Base-by-base conservation (phyloP, 2,329 filamentous ascomycete species). In the Colletotrichum destructivum region DNA sequence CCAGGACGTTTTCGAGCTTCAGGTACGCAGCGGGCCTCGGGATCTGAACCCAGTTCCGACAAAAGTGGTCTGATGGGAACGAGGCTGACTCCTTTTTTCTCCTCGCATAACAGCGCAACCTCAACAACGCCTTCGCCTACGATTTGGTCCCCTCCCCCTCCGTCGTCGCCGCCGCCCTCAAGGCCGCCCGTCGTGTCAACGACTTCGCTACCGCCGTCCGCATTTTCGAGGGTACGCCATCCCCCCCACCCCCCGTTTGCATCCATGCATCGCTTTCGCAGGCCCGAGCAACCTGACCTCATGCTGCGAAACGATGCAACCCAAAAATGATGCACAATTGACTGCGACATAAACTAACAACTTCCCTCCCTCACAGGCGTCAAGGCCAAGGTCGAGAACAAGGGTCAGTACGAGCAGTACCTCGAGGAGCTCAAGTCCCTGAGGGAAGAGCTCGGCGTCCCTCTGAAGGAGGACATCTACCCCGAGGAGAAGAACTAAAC, bases 61-160 rank as follows among this genome's bases (percentile, higher is more conserved):
- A 63, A 64, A 72, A 70, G 72, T 75, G 73, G 73, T 69, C 75
- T 75, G 74, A 76, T 75, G 74, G 26, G 44, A 65, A 59, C 69
- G 49, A 72, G 70, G 62, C 54, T 73, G 51, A 73, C 62, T 63
- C 42, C 44, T 23, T 52, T 62, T 56, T 64, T 40, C 35, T 56
- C 38, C 44, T 59, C 47, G 64, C 70, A 66, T 51, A 62, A 71
- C 78, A 90, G 88, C 94, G 95, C 85, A 98, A 98, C 88, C 89
- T 98, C 82, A 99, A 99, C 92, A 99, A 99, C 88, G 96, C 95
- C 83, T 99, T 99, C 87, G 96, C 96, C 82, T 99, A 99, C 92
- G 96, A 99, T 92, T 93, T 99, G 81, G 96, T 99, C 77, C 96
- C 97, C 81, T 96, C 96, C 55, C 92, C 96, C 75, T 91, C 94